Percentiles rank a stretch among this genome's conserved stretches.
Conservation (phyloP, 139 green algal genomes). For the Chlamydomonas applanata region DNA sequence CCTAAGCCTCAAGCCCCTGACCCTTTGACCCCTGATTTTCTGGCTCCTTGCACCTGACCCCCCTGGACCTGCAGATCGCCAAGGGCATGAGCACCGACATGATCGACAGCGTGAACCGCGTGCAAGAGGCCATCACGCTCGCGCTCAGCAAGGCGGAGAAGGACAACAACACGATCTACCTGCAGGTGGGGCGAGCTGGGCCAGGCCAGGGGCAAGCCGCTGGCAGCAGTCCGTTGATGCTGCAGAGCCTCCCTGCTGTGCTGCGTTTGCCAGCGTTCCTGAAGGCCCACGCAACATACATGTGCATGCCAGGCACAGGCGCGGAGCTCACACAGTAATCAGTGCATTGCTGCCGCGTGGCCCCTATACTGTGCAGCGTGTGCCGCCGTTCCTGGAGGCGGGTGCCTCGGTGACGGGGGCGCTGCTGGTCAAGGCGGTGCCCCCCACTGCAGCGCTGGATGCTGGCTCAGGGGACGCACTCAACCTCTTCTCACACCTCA, state of each 20-base stretch:
- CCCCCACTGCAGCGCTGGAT: slow-evolving; percentile 37
- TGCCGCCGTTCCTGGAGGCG: slow-evolving; percentile 11
- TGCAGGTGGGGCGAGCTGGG: slow-evolving; percentile 38
- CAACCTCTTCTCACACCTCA: slow-evolving; percentile 64
- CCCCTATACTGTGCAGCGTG: too few relatives aligned
- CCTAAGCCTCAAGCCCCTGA: too few relatives aligned
- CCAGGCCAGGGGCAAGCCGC: too few relatives aligned
- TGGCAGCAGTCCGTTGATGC: too few relatives aligned
- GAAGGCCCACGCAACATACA: too few relatives aligned
- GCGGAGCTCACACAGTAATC: too few relatives aligned
- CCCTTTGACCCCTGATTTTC: too few relatives aligned
- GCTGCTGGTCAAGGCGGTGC: slow-evolving; percentile 57
- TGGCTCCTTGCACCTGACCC: too few relatives aligned
- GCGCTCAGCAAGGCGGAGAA: slow-evolving; percentile 49
- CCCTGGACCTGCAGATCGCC: slow-evolving; percentile 5
- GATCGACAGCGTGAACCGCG: slow-evolving; percentile 77
- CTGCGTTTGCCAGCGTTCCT: too few relatives aligned
- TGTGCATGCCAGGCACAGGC: too few relatives aligned
- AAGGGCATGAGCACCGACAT: slow-evolving; percentile 63
- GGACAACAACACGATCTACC: slow-evolving; percentile 62
- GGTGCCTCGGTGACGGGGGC: slow-evolving; percentile 46
- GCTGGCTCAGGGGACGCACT: slow-evolving; percentile 28
- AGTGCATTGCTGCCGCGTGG: too few relatives aligned
- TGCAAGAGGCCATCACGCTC: slow-evolving; percentile 46
- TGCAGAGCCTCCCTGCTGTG: background rate